Evolutionary conservation across 352 stramenopile species (phyloP).

Genomic region (Thraustotheca clavata): DNA sequence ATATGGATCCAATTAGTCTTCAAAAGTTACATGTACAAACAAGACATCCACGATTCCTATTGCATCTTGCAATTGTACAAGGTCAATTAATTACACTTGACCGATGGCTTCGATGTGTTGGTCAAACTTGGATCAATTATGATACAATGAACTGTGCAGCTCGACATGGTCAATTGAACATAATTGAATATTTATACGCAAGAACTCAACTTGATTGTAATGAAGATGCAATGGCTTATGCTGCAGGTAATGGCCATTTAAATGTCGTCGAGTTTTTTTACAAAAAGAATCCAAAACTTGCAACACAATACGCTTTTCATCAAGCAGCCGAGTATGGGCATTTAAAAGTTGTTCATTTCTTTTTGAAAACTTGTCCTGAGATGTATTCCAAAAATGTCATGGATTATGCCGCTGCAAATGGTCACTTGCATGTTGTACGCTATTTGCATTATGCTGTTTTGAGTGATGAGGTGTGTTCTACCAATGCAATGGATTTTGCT

Average conservation of each 20-base stretch:
- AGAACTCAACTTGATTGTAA: constrained; percentile 17
- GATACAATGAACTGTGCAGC: constrained; percentile 18
- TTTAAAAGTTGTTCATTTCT: not conserved
- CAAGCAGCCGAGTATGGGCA: constrained; percentile 20
- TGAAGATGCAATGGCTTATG: constrained; percentile 16
- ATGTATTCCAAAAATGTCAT: not conserved
- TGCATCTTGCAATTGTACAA: constrained; percentile 9
- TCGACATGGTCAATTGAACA: constrained; percentile 13
- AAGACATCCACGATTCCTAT: not conserved
- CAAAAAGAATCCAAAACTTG: not conserved
- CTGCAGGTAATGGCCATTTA: constrained; percentile 18
- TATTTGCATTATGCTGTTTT: constrained; percentile 1
- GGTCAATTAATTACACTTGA: not conserved
- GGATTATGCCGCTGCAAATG: constrained; percentile 12
- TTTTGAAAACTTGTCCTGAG: not conserved
- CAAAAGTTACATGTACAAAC: constrained; percentile 3
- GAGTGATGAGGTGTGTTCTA: not conserved
- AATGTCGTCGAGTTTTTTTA: constrained; percentile 23
- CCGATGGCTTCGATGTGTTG: not conserved
- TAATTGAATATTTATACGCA: constrained; percentile 22
- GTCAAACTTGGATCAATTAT: not conserved
- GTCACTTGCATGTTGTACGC: constrained; percentile 13
- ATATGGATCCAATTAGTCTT: constrained; percentile 13
- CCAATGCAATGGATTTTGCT: constrained; percentile 2
- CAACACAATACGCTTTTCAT: not conserved